phyloP scores from a whole-genome alignment of 192 early-diverging fungal species.

The Radiomyces spectabilis region DNA sequence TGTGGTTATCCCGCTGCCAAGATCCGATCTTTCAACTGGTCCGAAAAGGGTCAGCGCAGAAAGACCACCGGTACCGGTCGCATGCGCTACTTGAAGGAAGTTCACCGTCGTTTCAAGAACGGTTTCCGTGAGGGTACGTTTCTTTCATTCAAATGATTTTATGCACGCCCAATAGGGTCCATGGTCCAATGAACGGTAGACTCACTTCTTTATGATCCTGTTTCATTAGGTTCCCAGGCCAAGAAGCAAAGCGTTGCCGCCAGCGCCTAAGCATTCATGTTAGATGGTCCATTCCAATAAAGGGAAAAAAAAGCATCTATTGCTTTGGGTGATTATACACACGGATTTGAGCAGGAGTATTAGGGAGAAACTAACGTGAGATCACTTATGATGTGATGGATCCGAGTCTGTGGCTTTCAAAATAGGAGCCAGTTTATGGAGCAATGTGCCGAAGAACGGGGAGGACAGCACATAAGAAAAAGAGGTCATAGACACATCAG shows the following conservation, averaged over 20 bases:
- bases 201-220: background rate
- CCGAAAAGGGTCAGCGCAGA: slow-evolving; percentile 92
- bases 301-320: too few species aligned
- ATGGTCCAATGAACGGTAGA: too few species aligned
- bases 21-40: slow-evolving; percentile 96
- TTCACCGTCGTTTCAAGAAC: slow-evolving; percentile 95
- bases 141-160: background rate
- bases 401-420: too few species aligned
- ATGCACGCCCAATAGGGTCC: background rate
- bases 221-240: slow-evolving; percentile 13
- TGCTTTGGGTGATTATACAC: too few species aligned
- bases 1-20: slow-evolving; percentile 99
- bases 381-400: too few species aligned
- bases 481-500: too few species aligned
- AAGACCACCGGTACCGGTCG: slow-evolving; percentile 99
- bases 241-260: slow-evolving; percentile 18
- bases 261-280: slow-evolving; percentile 19
- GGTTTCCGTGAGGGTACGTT: slow-evolving; percentile 84
- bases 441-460: too few species aligned
- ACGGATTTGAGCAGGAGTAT: too few species aligned
- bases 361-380: too few species aligned
- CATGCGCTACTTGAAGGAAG: slow-evolving; percentile 92
- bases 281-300: too few species aligned
- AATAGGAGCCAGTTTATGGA: too few species aligned
- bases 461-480: too few species aligned